Evolutionary conservation across 163 green algal species (phyloP).

Genomic region (Chlorella variabilis): DNA sequence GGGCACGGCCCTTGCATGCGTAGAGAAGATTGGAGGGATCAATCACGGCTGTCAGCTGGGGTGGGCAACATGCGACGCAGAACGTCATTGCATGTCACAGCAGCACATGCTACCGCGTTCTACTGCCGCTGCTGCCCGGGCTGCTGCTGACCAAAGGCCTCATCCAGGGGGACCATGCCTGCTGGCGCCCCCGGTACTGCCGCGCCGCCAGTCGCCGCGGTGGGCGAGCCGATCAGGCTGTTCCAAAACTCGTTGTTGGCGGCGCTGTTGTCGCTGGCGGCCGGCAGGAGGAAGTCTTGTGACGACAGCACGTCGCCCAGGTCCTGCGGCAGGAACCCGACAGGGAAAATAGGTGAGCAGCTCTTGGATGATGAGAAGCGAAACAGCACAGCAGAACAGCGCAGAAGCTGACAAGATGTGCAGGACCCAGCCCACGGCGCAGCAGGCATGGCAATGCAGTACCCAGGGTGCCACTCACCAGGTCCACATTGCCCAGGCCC

Average conservation of each 20-base stretch:
- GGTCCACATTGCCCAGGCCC: constrained; percentile 9
- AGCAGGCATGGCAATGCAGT: too few relatives aligned
- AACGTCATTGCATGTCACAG: too few relatives aligned
- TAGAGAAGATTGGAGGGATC: too few relatives aligned
- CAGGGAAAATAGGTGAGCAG: too few relatives aligned
- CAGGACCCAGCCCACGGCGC: too few relatives aligned
- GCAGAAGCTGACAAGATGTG: background rate
- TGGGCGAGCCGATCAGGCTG: constrained; percentile 3
- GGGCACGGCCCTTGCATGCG: too few relatives aligned
- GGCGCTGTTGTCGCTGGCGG: background rate
- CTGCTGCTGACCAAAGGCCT: background rate
- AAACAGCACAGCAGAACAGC: background rate
- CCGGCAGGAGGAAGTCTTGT: constrained; percentile 18
- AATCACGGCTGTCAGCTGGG: too few relatives aligned
- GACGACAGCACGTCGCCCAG: constrained; percentile 23
- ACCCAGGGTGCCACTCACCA: too few relatives aligned
- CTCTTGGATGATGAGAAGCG: too few relatives aligned
- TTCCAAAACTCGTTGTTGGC: constrained; percentile 20
- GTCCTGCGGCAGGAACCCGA: background rate
- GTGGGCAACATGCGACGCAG: too few relatives aligned
- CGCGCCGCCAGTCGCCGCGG: background rate
- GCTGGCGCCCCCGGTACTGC: too few relatives aligned
- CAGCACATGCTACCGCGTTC: too few relatives aligned
- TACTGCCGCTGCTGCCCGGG: background rate
- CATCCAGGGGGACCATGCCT: constrained; percentile 6